These are phyloP conservation scores for Sporisorium graminicola DNA, from an alignment of 1,284 basidiomycete species.

Conservation along the genomic window DNA sequence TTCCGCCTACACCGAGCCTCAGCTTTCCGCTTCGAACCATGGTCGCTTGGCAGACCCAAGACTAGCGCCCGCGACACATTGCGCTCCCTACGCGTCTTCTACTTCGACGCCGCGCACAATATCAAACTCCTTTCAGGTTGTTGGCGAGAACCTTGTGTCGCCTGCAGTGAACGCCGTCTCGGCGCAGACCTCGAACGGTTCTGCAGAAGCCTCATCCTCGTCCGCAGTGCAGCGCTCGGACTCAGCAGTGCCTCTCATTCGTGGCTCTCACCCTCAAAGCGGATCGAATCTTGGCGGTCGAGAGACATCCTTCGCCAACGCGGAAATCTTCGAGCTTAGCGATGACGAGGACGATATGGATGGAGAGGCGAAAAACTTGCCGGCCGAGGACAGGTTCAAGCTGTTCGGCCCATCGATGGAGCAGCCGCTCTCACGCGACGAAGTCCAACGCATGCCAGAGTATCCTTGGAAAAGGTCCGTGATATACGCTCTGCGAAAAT, in stretches of 20 bases:
- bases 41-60: background rate
- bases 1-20: background rate
- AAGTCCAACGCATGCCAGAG: slow-evolving; percentile 14
- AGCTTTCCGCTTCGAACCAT: background rate
- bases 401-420: slow-evolving; percentile 39
- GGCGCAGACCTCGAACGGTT: background rate
- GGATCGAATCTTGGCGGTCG: background rate
- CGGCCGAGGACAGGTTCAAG: slow-evolving; percentile 27
- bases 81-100: background rate
- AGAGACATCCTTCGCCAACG: background rate
- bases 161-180: background rate
- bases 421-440: slow-evolving; percentile 10
- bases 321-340: background rate
- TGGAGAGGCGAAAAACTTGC: slow-evolving; percentile 22
- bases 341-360: slow-evolving; percentile 23
- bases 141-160: slow-evolving; percentile 25
- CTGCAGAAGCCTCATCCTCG: background rate
- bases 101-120: background rate
- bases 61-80: background rate
- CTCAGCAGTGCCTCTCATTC: background rate
- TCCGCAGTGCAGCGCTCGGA: slow-evolving; percentile 1
- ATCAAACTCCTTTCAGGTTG: slow-evolving; percentile 37
- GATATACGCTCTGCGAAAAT: slow-evolving; percentile 75
- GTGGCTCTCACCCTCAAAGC: background rate
- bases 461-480: slow-evolving; percentile 76